phyloP scores from a whole-genome alignment of 2,329 filamentous ascomycete species.

The Alternaria consortialis region DNA sequence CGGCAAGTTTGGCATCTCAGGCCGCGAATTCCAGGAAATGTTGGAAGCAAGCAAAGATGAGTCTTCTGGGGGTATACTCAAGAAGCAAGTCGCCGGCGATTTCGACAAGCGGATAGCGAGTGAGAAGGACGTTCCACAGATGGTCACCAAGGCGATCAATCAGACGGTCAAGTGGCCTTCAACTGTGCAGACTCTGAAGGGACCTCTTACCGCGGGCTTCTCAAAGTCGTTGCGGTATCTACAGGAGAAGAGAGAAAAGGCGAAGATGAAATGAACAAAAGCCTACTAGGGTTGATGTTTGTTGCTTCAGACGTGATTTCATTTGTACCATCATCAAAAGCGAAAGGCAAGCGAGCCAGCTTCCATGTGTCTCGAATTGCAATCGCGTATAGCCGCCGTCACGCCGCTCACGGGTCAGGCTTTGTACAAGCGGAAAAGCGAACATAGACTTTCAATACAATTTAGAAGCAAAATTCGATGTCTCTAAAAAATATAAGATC shows the following conservation, averaged over 20 bases:
- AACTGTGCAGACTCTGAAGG: conserved; percentile 86
- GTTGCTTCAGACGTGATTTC: conserved; percentile 5
- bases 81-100: conserved; percentile 77
- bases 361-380: conserved; percentile 9
- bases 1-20: conserved; percentile 85
- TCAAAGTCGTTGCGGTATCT: conserved; percentile 77
- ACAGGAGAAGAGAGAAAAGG: conserved; percentile 73
- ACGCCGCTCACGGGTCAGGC: conserved; percentile 32
- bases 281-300: not conserved
- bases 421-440: conserved; percentile 20
- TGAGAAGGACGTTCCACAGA: conserved; percentile 71
- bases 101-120: conserved; percentile 90
- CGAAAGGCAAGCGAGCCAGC: conserved; percentile 17
- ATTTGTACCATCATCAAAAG: conserved; percentile 31
- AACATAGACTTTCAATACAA: conserved; percentile 6
- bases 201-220: conserved; percentile 79
- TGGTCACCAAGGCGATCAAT: conserved; percentile 79
- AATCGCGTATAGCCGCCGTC: conserved; percentile 24
- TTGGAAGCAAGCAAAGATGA: conserved; percentile 79
- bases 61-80: conserved; percentile 68
- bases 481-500: not conserved
- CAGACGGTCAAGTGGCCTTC: conserved; percentile 94
- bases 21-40: conserved; percentile 84
- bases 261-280: conserved; percentile 38
- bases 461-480: not conserved